Evolutionary conservation across 257 asterid species (phyloP), one percentile per base, ranked within the genome.

Genomic region (Forsythia viridissima): DNA sequence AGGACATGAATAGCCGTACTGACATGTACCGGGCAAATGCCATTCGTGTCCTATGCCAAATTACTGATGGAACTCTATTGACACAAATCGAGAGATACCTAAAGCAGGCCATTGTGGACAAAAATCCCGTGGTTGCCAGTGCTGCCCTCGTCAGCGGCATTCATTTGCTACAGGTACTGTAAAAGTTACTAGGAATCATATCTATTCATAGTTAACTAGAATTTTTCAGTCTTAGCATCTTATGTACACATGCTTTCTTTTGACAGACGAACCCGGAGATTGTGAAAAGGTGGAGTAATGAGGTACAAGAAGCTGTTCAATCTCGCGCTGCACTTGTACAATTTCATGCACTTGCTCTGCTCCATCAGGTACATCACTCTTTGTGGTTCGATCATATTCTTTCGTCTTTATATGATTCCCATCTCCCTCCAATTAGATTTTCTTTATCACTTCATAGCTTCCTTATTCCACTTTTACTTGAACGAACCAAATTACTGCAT

Each of bases 21-120:
- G 98, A 94, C 84, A 94, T 94, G 98, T 94, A 92, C 63, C 85
- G 98, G 72, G 98, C 98, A 78, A 94, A 94, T 84, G 97, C 98
- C 63, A 94, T 94, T 76, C 97, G 97, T 72, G 98, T 94, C 78
- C 92, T 94, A 51, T 94, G 98, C 82, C 92, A 90, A 74, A 94
- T 94, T 80, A 92, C 92, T 41, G 97, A 94, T 86, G 98, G 97
- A 76, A 92, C 94, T 57, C 97, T 94, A 71, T 83, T 94, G 80
- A 91, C 98, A 10, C 98, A 94, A 89, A 94, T 94, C 40, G 97
- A 94, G 84, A 88, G 98, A 83, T 94, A 94, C 87, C 88, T 92
- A 75, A 94, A 94, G 87, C 98, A 94, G 87, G 98, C 98, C 70
- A 92, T 94, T 76, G 98, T 94, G 75, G 98, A 94, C 86, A 94